These are phyloP conservation scores for Podaxis mareebaensis DNA, from an alignment of 768 basidiomycete genomes.

Conservation along the genomic window DNA sequence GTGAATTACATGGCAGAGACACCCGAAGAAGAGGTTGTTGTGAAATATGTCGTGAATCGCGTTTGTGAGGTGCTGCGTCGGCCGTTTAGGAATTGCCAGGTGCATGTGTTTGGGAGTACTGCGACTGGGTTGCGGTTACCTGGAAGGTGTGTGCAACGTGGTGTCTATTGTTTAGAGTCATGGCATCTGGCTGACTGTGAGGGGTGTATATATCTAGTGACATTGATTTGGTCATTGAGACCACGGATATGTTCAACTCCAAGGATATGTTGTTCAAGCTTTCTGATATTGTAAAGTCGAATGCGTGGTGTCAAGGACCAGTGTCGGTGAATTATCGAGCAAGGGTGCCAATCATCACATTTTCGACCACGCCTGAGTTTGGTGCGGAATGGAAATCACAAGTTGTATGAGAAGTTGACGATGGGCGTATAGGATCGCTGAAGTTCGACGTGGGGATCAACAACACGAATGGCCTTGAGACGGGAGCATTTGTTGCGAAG, in stretches of 20 bases:
- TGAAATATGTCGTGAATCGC: conserved; percentile 43
- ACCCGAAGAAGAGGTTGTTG: conserved; percentile 47
- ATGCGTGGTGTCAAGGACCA: conserved; percentile 40
- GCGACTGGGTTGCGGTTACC: conserved; percentile 63
- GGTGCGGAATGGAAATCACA: conserved; percentile 28
- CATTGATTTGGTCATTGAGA: conserved; percentile 27
- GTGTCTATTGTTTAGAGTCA: background rate
- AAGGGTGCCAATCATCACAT: conserved; percentile 63
- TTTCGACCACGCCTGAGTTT: conserved; percentile 44
- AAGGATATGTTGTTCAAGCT: conserved; percentile 50
- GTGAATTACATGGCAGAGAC: conserved; percentile 55
- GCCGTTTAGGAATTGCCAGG: conserved; percentile 45
- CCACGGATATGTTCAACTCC: conserved; percentile 28
- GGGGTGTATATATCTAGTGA: conserved; percentile 10
- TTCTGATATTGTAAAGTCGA: conserved; percentile 42
- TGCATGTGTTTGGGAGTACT: conserved; percentile 62
- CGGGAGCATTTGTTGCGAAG: conserved; percentile 49
- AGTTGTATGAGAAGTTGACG: background rate
- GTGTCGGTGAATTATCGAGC: conserved; percentile 30
- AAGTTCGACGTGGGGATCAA: conserved; percentile 71
- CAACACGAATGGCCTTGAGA: conserved; percentile 54
- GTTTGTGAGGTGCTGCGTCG: conserved; percentile 46
- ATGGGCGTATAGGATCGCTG: conserved; percentile 44
- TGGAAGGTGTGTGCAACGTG: conserved; percentile 47
- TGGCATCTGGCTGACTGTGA: background rate